phyloP scores from a whole-genome alignment of 257 asterid genomes.

The Rubia yunnanensis region DNA sequence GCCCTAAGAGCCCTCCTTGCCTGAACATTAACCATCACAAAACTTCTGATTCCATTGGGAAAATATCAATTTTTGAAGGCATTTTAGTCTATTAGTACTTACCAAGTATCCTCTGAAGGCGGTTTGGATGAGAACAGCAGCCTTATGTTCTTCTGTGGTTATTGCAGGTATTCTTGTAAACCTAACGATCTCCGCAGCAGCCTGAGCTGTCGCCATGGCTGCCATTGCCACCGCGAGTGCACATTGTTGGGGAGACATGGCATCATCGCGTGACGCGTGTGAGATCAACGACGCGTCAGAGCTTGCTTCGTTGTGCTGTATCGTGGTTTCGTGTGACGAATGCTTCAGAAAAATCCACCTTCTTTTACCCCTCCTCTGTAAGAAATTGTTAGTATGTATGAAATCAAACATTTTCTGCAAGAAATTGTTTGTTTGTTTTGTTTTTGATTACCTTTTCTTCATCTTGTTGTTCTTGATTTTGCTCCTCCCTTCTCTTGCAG shows the following conservation, averaged over 20 bases:
- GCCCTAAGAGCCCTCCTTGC: slow-evolving; percentile 80
- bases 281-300: background rate
- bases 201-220: slow-evolving; percentile 42
- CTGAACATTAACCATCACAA: slow-evolving; percentile 20
- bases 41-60: background rate
- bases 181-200: slow-evolving; percentile 43
- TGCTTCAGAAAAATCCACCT: slow-evolving; percentile 64
- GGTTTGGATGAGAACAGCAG: slow-evolving; percentile 62
- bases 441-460: slow-evolving; percentile 43
- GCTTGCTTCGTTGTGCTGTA: slow-evolving; percentile 36
- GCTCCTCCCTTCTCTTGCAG: slow-evolving; percentile 32
- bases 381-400: background rate
- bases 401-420: background rate
- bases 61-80: background rate
- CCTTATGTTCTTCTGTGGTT: slow-evolving; percentile 15
- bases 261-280: slow-evolving; percentile 12
- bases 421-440: background rate
- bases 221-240: slow-evolving; percentile 43
- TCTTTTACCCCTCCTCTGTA: slow-evolving; percentile 56
- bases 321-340: slow-evolving; percentile 39
- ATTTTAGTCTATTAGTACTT: slow-evolving; percentile 4
- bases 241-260: slow-evolving; percentile 13
- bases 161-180: slow-evolving; percentile 20
- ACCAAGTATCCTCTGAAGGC: slow-evolving; percentile 81
- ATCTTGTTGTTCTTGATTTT: slow-evolving; percentile 29